Evolutionary conservation across 768 basidiomycete genomes (phyloP).

Genomic region (Ramaria rubella): DNA sequence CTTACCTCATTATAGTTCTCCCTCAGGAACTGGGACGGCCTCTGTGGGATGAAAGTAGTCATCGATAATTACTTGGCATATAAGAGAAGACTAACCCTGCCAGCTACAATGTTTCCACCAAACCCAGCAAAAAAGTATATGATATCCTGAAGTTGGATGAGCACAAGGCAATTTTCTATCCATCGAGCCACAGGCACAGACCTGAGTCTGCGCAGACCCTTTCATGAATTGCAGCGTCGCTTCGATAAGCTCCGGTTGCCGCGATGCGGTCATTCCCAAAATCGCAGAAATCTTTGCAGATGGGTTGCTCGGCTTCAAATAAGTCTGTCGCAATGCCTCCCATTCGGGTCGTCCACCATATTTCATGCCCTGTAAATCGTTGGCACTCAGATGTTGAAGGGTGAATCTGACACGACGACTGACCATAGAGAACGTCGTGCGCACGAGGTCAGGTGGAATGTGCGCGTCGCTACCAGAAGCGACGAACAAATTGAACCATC

Average conservation of each 20-base stretch:
- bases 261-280: slow-evolving; percentile 60
- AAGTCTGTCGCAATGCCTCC: slow-evolving; percentile 60
- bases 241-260: slow-evolving; percentile 49
- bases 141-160: slow-evolving; percentile 56
- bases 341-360: slow-evolving; percentile 72
- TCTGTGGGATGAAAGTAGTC: background rate
- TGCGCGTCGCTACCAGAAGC: slow-evolving; percentile 65
- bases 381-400: background rate
- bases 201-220: slow-evolving; percentile 50
- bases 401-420: slow-evolving; percentile 21
- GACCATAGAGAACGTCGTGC: slow-evolving; percentile 47
- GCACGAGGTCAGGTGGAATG: slow-evolving; percentile 76
- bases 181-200: no score
- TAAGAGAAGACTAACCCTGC: slow-evolving; percentile 27
- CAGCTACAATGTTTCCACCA: slow-evolving; percentile 46
- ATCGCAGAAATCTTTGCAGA: slow-evolving; percentile 65
- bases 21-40: slow-evolving; percentile 56
- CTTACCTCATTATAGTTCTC: slow-evolving; percentile 62
- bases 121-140: slow-evolving; percentile 58
- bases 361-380: slow-evolving; percentile 50
- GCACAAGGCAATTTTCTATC: no score
- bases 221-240: slow-evolving; percentile 59
- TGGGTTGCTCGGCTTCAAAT: slow-evolving; percentile 68
- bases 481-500: slow-evolving; percentile 65
- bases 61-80: background rate